A percentile compares a stretch with the other conserved stretches of the same genome.
Evolutionary conservation across 306 rosid species (phyloP).

Genomic region (Vigna reflexopilosa): DNA sequence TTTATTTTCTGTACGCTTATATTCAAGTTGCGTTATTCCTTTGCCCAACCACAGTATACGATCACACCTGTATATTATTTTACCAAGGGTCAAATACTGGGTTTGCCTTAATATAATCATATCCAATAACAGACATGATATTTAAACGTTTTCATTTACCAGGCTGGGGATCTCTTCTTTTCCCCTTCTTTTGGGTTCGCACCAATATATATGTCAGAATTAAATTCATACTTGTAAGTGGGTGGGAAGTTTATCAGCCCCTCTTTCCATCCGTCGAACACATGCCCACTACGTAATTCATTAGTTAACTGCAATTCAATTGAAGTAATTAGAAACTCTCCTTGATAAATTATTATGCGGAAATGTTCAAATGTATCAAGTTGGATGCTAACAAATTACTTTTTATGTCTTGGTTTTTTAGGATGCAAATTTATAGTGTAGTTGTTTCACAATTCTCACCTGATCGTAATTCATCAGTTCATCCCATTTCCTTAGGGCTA

Average conservation of each 20-base stretch:
- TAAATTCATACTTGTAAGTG: slow-evolving; percentile 81
- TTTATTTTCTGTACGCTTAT: slow-evolving; percentile 62
- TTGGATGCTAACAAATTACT: slow-evolving; percentile 3
- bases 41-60: slow-evolving; percentile 87
- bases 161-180: slow-evolving; percentile 93
- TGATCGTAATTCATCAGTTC: slow-evolving; percentile 79
- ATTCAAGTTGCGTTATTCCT: slow-evolving; percentile 77
- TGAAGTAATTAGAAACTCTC: slow-evolving; percentile 18
- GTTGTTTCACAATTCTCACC: slow-evolving; percentile 58
- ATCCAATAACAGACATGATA: not conserved
- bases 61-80: slow-evolving; percentile 73
- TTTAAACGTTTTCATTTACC: slow-evolving; percentile 55
- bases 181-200: slow-evolving; percentile 77
- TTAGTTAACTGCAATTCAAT: slow-evolving; percentile 71
- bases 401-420: not conserved
- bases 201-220: slow-evolving; percentile 71
- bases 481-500: slow-evolving; percentile 70
- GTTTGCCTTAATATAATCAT: not conserved
- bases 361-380: not conserved
- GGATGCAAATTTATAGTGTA: slow-evolving; percentile 1
- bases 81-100: slow-evolving; percentile 1
- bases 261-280: slow-evolving; percentile 95
- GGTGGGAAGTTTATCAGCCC: slow-evolving; percentile 83
- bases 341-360: not conserved
- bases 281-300: slow-evolving; percentile 71